Conservation (phyloP, 176 grass and related monocot genomes). For the Avena insularis region DNA sequence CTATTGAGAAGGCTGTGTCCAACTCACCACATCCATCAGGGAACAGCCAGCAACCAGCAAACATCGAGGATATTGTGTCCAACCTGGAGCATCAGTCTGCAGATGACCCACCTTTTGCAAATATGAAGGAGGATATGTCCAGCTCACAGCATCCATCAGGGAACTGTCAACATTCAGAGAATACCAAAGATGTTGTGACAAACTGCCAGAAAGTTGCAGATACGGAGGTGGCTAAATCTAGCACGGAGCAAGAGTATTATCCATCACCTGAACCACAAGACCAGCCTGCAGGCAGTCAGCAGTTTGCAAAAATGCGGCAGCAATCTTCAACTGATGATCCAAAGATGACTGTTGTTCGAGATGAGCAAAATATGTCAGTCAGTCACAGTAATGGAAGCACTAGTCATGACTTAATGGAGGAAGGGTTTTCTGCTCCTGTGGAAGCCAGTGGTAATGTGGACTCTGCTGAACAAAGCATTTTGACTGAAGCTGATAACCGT, state of each 20-base stretch:
- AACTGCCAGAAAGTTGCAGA: not conserved
- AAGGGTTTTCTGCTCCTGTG: not conserved
- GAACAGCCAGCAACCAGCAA: not conserved
- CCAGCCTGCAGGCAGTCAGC: not conserved
- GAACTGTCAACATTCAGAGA: not conserved
- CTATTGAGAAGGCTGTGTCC: not conserved
- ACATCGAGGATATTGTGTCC: not conserved
- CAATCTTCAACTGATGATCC: constrained; percentile 10
- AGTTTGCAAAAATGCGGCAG: not conserved
- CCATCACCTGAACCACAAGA: not conserved
- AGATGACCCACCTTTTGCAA: not conserved
- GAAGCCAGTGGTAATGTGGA: not conserved
- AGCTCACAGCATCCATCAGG: not conserved
- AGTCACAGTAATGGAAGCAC: not conserved
- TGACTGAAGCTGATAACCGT: not conserved
- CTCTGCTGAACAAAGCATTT: not conserved
- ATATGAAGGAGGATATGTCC: not conserved
- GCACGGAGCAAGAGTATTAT: not conserved
- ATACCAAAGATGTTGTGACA: not conserved
- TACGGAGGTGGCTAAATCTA: not conserved
- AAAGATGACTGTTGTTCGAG: not conserved
- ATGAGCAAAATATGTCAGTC: not conserved
- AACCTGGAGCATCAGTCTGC: constrained; percentile 12
- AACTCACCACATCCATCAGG: not conserved
- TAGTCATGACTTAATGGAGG: not conserved